Base-by-base conservation (phyloP, 1,284 basidiomycete species). In the Apiotrichum sp. region DNA sequence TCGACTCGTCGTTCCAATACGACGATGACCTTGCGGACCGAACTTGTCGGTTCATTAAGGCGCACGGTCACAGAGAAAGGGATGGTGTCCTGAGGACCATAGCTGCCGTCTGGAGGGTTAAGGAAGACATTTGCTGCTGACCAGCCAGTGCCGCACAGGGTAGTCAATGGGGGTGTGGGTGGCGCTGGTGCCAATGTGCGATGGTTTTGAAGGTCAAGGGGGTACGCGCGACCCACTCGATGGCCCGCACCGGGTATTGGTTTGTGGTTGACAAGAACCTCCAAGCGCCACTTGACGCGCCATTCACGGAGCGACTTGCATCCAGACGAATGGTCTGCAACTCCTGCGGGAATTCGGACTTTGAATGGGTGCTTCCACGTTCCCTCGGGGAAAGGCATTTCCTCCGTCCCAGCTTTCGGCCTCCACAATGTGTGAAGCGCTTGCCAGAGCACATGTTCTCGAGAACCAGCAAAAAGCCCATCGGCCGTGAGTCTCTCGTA, bases 181-280 rank as follows among this genome's bases (percentile, higher is more conserved):
- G 65, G 50, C 9, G 63, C 22, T 1, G 58, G 43, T 2, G 14
- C 5, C 22, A 22, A 22, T 41, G 39, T 9, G 40, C 60, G 55
- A 50, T 74, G 64, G 51, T 67, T 62, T 29, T 61, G 53, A 7
- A 74, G 41, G 44, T 67, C 55, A 46, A 74, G 53, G 3, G 52
- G 47, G 57, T 62, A 74, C 3, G 62, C 54, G 16, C 65, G 66
- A 10, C 62, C 53, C 9, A 69, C 60, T 3, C 65, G 53, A 31
- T 62, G 53, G 3, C 72, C 71, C 39, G 71, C 69, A 38, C 64
- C 63, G 2, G 63, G 62, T 33, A 74, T 71, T 14, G 70, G 70
- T 43, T 63, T 60, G 58, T 72, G 70, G 22, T 72, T 65, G 49
- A 74, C 55, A 13, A 62, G 53, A 10, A 65, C 55, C 41, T 72